Percentiles rank a stretch among this genome's conserved stretches.
phyloP scores from a whole-genome alignment of 208 protist genomes.

The Acanthamoeba culbertsoni region DNA sequence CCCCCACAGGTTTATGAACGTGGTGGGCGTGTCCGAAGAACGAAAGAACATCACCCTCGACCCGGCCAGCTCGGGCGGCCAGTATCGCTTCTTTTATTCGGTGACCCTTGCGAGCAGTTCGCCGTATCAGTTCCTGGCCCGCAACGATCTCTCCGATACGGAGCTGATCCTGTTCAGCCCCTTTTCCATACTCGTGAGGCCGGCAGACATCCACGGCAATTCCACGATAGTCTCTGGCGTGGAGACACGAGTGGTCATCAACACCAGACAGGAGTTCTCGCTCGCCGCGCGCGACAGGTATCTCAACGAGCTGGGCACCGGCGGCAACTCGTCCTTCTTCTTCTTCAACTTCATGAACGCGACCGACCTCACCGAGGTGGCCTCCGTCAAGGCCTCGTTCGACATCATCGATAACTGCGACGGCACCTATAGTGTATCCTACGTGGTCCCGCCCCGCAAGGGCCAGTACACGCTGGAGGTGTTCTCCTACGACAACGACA shows the following conservation, averaged over 20 bases:
- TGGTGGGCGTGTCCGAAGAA: not conserved
- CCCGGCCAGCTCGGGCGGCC: not conserved
- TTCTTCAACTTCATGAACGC: not conserved
- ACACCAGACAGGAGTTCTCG: not conserved
- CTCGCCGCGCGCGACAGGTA: not conserved
- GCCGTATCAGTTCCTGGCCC: not conserved
- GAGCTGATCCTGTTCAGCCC: not conserved
- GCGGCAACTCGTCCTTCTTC: not conserved
- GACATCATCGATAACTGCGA: slow-evolving; percentile 18
- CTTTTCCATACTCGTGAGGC: not conserved
- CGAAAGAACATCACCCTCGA: not conserved
- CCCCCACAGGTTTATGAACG: not conserved
- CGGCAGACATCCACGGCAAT: not conserved
- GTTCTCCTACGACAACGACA: not conserved
- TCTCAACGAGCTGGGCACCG: not conserved
- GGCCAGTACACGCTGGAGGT: not conserved
- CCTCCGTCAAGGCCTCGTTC: not conserved
- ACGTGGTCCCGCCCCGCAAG: not conserved
- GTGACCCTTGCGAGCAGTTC: not conserved
- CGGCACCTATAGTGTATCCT: slow-evolving; percentile 26
- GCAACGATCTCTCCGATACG: not conserved
- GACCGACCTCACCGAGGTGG: not conserved
- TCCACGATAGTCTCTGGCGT: not conserved
- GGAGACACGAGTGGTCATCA: not conserved
- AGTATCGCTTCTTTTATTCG: not conserved